Base-by-base conservation (phyloP, 176 grass and related monocot genomes). In the Pharus latifolius region DNA sequence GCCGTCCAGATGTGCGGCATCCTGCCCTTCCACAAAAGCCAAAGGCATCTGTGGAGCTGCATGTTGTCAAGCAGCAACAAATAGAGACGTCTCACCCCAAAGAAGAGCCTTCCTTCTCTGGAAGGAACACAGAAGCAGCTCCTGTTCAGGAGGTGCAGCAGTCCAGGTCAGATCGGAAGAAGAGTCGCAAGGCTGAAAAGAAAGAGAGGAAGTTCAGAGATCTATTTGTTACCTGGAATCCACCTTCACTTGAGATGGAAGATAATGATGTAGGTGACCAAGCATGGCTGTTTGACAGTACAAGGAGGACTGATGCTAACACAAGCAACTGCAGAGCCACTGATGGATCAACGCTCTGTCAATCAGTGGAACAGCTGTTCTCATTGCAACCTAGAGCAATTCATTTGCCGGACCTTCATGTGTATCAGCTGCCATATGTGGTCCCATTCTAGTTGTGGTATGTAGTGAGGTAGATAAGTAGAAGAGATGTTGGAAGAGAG, bases 191-290 rank as follows among this genome's bases (percentile, higher is more conserved):
- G 49, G 63, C 56, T 43, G 77, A 76, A 11, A 76, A 85, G 71
- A 85, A 80, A 75, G 83, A 85, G 18, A 75, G 19, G 49, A 85
- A 85, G 32, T 57, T 70, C 4, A 40, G 25, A 11, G 71, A 76
- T 70, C 57, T 85, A 29, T 80, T 85, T 64, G 71, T 85, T 58
- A 85, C 71, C 49, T 85, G 83, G 83, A 64, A 80, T 64, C 77
- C 83, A 1, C 18, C 49, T 20, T 51, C 12, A 3, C 13, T 70
- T 33, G 40, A 70, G 56, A 58, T 58, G 26, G 49, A 58, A 28
- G 49, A 75, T 33, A 8, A 10, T 3, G 32, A 63, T 70, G 7
- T 57, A 20, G 70, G 49, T 4, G 77, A 53, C 15, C 64, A 70
- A 47, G 77, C 75, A 18, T 85, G 83, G 83, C 65, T 85, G 49